A percentile compares a stretch with the other conserved stretches of the same genome.
Conservation (phyloP, 2,329 filamentous ascomycete genomes). For the Cordyceps farinosa region DNA sequence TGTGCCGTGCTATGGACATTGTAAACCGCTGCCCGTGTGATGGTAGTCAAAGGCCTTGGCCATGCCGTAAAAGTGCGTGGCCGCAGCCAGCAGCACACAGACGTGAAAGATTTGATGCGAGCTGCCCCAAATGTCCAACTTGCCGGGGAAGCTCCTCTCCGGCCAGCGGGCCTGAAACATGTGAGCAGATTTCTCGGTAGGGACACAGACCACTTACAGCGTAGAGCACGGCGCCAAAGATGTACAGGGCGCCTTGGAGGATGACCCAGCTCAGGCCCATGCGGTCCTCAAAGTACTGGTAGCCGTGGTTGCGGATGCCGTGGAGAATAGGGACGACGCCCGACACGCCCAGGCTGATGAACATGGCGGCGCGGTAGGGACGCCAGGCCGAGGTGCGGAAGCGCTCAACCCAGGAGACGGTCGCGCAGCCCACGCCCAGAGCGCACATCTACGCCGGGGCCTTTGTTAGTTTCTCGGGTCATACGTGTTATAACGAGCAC, state of each 20-base stretch:
- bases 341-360: slow-evolving; percentile 80
- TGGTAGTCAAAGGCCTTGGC: slow-evolving; percentile 82
- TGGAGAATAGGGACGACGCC: slow-evolving; percentile 82
- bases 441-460: slow-evolving; percentile 60
- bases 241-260: slow-evolving; percentile 77
- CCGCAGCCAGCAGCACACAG: slow-evolving; percentile 77
- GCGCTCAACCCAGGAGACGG: slow-evolving; percentile 73
- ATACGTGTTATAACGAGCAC: not conserved
- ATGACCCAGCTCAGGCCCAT: slow-evolving; percentile 82
- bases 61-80: slow-evolving; percentile 76
- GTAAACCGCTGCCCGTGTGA: slow-evolving; percentile 57
- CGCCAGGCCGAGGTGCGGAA: slow-evolving; percentile 84
- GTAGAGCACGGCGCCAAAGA: slow-evolving; percentile 81
- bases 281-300: slow-evolving; percentile 60
- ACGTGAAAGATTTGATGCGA: slow-evolving; percentile 97
- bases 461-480: slow-evolving; percentile 21
- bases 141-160: slow-evolving; percentile 72
- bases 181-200: slow-evolving; percentile 20
- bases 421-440: slow-evolving; percentile 71
- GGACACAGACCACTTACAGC: slow-evolving; percentile 53
- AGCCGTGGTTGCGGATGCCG: slow-evolving; percentile 65
- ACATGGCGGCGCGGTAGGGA: slow-evolving; percentile 84
- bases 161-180: slow-evolving; percentile 65
- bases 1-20: slow-evolving; percentile 36
- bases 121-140: slow-evolving; percentile 86